These are phyloP conservation scores for Porcisia deanei DNA, from an alignment of 208 protist species.

Conservation along the genomic window DNA sequence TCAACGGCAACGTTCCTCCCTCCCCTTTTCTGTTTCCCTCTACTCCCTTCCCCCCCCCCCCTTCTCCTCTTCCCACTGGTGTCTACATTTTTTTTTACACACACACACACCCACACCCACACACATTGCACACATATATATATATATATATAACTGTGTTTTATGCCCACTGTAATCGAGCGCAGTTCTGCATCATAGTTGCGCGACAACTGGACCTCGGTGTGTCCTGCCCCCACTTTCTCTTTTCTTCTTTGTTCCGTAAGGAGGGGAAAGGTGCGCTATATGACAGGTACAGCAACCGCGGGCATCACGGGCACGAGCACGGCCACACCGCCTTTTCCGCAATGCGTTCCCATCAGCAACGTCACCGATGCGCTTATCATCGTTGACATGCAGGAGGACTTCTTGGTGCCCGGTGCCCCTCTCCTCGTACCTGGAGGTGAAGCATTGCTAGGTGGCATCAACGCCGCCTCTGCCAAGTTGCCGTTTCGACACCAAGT, in stretches of 20 bases:
- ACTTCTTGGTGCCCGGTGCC: conserved; percentile 54
- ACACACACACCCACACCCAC: no score
- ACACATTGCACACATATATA: no score
- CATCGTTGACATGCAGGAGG: conserved; percentile 74
- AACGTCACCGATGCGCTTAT: conserved; percentile 46
- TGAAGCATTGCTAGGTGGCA: conserved; percentile 31
- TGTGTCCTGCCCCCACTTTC: background rate
- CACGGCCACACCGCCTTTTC: background rate
- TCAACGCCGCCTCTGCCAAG: conserved; percentile 39
- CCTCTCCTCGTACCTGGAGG: conserved; percentile 47
- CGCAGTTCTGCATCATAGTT: no score
- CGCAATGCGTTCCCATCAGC: conserved; percentile 1
- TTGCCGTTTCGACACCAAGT: conserved; percentile 45
- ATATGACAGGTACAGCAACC: background rate
- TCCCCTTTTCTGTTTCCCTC: no score
- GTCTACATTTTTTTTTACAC: no score
- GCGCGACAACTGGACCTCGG: no score
- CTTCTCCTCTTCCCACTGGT: no score
- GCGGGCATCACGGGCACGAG: background rate
- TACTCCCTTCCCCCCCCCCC: no score
- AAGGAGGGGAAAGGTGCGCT: background rate
- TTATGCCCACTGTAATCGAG: no score
- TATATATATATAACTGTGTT: no score
- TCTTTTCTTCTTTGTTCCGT: background rate
- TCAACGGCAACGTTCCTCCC: no score